Conservation (phyloP, 495 filamentous ascomycete genomes). For the Thermothielavioides terrestris region DNA sequence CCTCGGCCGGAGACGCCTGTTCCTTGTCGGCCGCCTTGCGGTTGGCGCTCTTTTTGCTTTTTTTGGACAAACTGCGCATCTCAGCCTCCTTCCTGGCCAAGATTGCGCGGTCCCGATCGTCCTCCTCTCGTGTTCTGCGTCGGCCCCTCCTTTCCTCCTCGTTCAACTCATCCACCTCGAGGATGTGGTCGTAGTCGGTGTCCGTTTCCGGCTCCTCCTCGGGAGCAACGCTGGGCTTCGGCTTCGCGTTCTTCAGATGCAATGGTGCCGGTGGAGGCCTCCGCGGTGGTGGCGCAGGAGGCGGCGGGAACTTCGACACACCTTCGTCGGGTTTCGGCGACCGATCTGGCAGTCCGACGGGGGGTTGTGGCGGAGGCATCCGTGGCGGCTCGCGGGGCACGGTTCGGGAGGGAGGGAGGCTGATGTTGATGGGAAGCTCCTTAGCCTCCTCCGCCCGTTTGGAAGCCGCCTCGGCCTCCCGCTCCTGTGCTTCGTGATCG, state of each 20-base stretch:
- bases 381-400: slow-evolving; percentile 37
- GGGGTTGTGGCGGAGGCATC: slow-evolving; percentile 35
- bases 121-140: slow-evolving; percentile 77
- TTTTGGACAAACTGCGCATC: slow-evolving; percentile 55
- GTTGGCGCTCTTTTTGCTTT: slow-evolving; percentile 47
- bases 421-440: slow-evolving; percentile 38
- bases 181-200: slow-evolving; percentile 75
- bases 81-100: slow-evolving; percentile 55
- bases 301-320: slow-evolving; percentile 36
- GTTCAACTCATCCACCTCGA: slow-evolving; percentile 55
- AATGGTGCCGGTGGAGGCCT: slow-evolving; percentile 82
- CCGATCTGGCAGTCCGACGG: slow-evolving; percentile 34
- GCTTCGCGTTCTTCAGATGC: slow-evolving; percentile 49
- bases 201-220: slow-evolving; percentile 56
- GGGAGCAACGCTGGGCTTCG: slow-evolving; percentile 38
- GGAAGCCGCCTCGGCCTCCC: slow-evolving; percentile 33
- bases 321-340: slow-evolving; percentile 39
- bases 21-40: slow-evolving; percentile 34
- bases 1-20: slow-evolving; percentile 12
- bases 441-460: slow-evolving; percentile 32
- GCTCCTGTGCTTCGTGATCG: slow-evolving; percentile 42
- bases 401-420: slow-evolving; percentile 41
- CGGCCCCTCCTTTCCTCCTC: slow-evolving; percentile 58
- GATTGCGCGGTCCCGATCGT: slow-evolving; percentile 70
- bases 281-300: slow-evolving; percentile 50